These are phyloP conservation scores for Mortierella sp. DNA, from an alignment of 371 early-diverging fungal species.

Conservation along the genomic window DNA sequence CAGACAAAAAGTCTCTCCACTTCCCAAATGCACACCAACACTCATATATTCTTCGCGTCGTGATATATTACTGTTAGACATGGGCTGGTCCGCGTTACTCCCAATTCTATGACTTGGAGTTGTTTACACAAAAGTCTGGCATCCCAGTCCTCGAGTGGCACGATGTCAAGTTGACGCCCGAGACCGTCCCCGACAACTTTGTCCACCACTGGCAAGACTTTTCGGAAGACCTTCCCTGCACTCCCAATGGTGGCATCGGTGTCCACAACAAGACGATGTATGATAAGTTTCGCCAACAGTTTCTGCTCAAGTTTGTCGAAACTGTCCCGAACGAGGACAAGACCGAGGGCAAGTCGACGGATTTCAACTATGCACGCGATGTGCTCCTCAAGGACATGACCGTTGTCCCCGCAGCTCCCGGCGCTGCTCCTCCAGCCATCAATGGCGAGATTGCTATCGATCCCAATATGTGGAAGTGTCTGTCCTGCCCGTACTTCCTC, in stretches of 20 bases:
- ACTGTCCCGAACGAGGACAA: constrained; percentile 6
- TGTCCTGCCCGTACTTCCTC: constrained; percentile 45
- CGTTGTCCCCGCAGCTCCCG: neutral
- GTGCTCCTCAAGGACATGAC: constrained; percentile 27
- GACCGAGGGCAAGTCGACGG: constrained; percentile 24
- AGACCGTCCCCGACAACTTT: constrained; percentile 2
- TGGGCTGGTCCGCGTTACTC: constrained; percentile 51
- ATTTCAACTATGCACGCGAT: constrained; percentile 27
- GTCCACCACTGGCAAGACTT: constrained; percentile 35
- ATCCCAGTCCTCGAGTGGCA: constrained; percentile 47
- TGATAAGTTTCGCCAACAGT: constrained; percentile 47
- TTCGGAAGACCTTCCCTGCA: constrained; percentile 41
- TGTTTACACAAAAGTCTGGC: constrained; percentile 25
- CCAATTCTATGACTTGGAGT: constrained; percentile 41
- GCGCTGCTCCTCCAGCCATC: neutral
- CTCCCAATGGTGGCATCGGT: constrained; percentile 36
- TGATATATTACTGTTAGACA: constrained; percentile 2
- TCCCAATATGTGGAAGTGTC: constrained; percentile 44
- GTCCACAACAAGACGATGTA: constrained; percentile 31
- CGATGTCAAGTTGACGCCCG: constrained; percentile 50
- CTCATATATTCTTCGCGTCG: too few relatives aligned
- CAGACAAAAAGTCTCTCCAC: too few relatives aligned
- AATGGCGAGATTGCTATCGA: constrained; percentile 2
- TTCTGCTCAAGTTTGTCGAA: constrained; percentile 37
- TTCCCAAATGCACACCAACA: neutral